Conservation (phyloP, 768 basidiomycete genomes). For the Lactarius hatsudake region DNA sequence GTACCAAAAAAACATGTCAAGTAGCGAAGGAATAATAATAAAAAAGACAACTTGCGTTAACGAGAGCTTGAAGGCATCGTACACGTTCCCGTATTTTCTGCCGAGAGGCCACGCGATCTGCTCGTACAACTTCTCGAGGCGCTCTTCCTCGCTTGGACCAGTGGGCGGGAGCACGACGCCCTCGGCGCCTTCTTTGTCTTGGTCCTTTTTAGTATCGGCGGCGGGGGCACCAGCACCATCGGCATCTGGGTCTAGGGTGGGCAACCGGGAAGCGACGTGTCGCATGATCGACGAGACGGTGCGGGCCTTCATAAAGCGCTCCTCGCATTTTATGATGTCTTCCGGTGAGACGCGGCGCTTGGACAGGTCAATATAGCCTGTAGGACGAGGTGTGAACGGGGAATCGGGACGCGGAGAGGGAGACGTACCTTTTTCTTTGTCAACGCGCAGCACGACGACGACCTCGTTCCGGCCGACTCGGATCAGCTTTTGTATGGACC, state of each 20-base stretch:
- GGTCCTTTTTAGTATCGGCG: slow-evolving; percentile 42
- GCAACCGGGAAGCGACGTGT: slow-evolving; percentile 83
- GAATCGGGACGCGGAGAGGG: not conserved
- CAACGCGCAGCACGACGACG: slow-evolving; percentile 95
- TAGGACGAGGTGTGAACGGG: not conserved
- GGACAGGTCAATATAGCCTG: slow-evolving; percentile 98
- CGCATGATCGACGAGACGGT: slow-evolving; percentile 91
- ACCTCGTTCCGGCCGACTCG: slow-evolving; percentile 97
- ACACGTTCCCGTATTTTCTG: slow-evolving; percentile 89
- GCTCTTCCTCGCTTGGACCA: slow-evolving; percentile 66
- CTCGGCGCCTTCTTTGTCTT: slow-evolving; percentile 43
- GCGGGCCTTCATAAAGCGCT: slow-evolving; percentile 97
- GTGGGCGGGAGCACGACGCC: slow-evolving; percentile 35
- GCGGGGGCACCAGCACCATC: slow-evolving; percentile 23
- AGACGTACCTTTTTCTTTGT: slow-evolving; percentile 90
- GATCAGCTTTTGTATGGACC: slow-evolving; percentile 97
- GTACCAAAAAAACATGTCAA: slow-evolving; percentile 1
- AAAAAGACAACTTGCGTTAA: slow-evolving; percentile 63
- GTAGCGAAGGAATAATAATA: slow-evolving; percentile 1
- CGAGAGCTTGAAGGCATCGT: slow-evolving; percentile 98
- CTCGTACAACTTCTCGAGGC: slow-evolving; percentile 85
- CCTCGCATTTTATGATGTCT: slow-evolving; percentile 98
- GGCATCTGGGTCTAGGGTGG: slow-evolving; percentile 39
- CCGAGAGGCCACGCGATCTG: slow-evolving; percentile 92
- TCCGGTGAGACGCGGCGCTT: slow-evolving; percentile 98